These are phyloP conservation scores for Acer campestre DNA, from an alignment of 345 rosid species.

Conservation along the genomic window DNA sequence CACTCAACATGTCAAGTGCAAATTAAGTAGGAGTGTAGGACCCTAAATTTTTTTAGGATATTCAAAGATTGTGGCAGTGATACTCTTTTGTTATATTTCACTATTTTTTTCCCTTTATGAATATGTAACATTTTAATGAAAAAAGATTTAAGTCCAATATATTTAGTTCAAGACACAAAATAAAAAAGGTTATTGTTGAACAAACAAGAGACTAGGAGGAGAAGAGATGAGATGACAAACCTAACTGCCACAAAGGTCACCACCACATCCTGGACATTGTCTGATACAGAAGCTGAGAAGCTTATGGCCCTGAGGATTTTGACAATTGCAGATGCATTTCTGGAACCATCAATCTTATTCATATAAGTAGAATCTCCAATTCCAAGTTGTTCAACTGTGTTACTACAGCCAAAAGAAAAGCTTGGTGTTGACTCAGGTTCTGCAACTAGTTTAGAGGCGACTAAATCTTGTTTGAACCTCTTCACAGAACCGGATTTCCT, in stretches of 20 bases:
- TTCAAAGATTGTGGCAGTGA: background rate
- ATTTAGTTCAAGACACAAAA: background rate
- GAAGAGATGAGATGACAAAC: conserved; percentile 45
- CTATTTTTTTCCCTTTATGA: background rate
- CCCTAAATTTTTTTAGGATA: background rate
- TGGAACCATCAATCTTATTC: conserved; percentile 43
- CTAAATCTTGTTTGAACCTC: conserved; percentile 80
- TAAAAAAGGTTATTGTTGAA: background rate
- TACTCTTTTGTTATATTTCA: background rate
- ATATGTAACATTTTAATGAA: background rate
- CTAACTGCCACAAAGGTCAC: conserved; percentile 81
- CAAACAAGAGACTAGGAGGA: background rate
- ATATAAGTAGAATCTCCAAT: conserved; percentile 46
- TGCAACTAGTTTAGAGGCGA: conserved; percentile 30
- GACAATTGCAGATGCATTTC: conserved; percentile 40
- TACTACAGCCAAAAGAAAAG: conserved; percentile 45
- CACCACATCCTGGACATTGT: conserved; percentile 64
- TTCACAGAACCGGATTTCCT: conserved; percentile 94
- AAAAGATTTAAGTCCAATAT: background rate
- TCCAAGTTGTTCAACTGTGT: conserved; percentile 41
- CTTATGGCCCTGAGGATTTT: conserved; percentile 77
- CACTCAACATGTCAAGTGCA: background rate
- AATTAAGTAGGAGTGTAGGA: background rate
- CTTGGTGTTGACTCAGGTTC: conserved; percentile 42
- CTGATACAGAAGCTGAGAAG: conserved; percentile 63